Evolutionary conservation across 1,284 basidiomycete species (phyloP), one percentile per base, ranked within the genome.

Genomic region (Golubevia pallescens): DNA sequence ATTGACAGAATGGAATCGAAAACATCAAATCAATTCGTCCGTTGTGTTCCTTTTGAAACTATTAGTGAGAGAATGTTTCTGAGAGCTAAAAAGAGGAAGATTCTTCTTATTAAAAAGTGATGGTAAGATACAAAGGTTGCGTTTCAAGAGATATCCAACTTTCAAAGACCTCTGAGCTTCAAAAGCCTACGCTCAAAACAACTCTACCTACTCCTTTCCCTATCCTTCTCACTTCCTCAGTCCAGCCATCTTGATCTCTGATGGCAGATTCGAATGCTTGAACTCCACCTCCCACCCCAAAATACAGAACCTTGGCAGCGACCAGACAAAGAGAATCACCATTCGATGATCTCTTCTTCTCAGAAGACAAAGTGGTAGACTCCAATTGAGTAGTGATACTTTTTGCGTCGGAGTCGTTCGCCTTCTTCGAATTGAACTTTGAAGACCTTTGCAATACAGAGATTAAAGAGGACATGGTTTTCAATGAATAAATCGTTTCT

Each of bases 261-360:
- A 83, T 24, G 0, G 63, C 60, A 28, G 69, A 58, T 23, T 69
- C 61, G 67, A 85, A 82, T 5, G 77, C 66, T 14, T 75, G 73
- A 1, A 82, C 71, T 6, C 81, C 81, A 3, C 82, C 82, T 1
- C 82, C 82, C 2, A 85, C 79, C 16, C 82, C 82, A 75, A 85
- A 85, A 68, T 85, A 85, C 63, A 84, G 71, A 23, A 84, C 71
- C 56, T 85, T 85, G 19, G 82, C 78, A 2, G 80, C 79, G 10
- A 84, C 69, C n/a, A 85, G 62, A 34, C 69, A 73, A 24, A 68
- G 10, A n/a, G 67, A 69, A 4, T 42, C 13, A n/a, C 16, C 16
- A 14, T 58, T 34, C 13, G 58, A 60, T 34, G 20, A 38, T 34
- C 64, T 51, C 2, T 59, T 4, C 2, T 23, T 54, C n/a, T 51